Evolutionary conservation across 1,284 basidiomycete genomes (phyloP), one percentile per base, ranked within the genome.

Genomic region (Papiliotrema laurentii): DNA sequence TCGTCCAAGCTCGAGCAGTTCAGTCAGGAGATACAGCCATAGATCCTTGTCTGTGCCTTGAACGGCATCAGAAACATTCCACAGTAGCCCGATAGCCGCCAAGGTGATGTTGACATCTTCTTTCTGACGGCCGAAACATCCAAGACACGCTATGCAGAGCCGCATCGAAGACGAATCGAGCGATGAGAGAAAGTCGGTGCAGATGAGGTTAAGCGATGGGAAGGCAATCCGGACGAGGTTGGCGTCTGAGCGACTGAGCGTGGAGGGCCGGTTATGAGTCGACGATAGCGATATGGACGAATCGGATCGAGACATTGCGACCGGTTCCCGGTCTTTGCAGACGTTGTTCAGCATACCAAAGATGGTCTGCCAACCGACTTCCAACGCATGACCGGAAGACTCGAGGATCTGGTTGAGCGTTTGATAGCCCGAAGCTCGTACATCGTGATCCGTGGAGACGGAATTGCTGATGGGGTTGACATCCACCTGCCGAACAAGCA

Each of bases 71-170:
- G 92, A 94, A 0, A 97, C 87, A 50, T 87, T 86, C 92, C 91
- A 96, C 6, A 96, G 76, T 2, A 94, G 75, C 37, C 90, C 89
- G 3, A 89, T 87, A 0, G 90, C 89, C 0, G 92, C 94, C 40
- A 98, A 77, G 1, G 93, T 88, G 45, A 97, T 94, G 63, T 97
- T 97, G 43, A 94, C 92, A 61, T 98, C 94, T 7, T 79, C 76
- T 2, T 82, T 79, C 63, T 97, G 94, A 22, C 84, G 80, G 24
- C 92, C 90, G 69, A 96, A 98, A 51, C 86, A 84, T 4, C 89
- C 88, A 1, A 98, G 79, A 11, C 90, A 92, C 49, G 79, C 81
- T 72, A 97, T 94, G 63, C 93, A 97, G 10, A 87, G 78, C 5
- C 84, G 83, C 30, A 97, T 81, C 59, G 94, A 85, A 26, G 84